These are phyloP conservation scores for Moniliella sp. DNA, from an alignment of 1,284 basidiomycete genomes.

Conservation along the genomic window DNA sequence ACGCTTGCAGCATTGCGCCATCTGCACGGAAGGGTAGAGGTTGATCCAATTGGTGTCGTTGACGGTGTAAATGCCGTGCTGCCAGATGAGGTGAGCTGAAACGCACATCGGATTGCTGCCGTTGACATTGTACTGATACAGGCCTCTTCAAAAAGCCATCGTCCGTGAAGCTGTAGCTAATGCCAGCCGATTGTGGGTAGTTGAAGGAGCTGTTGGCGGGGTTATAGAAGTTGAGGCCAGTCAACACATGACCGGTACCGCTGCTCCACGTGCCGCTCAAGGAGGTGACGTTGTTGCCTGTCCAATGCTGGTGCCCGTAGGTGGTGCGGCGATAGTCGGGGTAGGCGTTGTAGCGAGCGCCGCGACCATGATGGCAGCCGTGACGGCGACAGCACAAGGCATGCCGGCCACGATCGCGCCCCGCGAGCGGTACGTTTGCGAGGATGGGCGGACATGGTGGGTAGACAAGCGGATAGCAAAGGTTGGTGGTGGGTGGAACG, in stretches of 20 bases:
- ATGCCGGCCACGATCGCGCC: no score
- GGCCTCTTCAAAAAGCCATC: conserved; percentile 30
- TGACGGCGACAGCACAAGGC: no score
- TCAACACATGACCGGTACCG: conserved; percentile 16
- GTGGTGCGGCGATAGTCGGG: no score
- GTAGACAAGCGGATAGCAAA: no score
- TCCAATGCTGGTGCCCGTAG: no score
- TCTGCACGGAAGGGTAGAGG: conserved; percentile 11
- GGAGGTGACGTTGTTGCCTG: conserved; percentile 5
- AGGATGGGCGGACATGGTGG: no score
- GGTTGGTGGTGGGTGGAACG: no score
- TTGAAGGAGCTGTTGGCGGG: conserved; percentile 25
- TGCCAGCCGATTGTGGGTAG: conserved; percentile 16
- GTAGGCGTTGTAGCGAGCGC: no score
- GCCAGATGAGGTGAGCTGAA: conserved; percentile 24
- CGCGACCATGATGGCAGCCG: no score
- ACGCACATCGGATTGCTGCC: conserved; percentile 19
- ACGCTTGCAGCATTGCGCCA: conserved; percentile 8
- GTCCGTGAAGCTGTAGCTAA: conserved; percentile 26
- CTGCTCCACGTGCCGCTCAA: conserved; percentile 22
- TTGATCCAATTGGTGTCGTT: conserved; percentile 11
- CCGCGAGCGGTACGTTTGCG: no score
- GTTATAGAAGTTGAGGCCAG: conserved; percentile 23
- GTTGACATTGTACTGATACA: conserved; percentile 21
- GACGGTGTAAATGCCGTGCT: conserved; percentile 26